Base-by-base conservation (phyloP, 352 stramenopile genomes). In the Phytophthora multivora region DNA sequence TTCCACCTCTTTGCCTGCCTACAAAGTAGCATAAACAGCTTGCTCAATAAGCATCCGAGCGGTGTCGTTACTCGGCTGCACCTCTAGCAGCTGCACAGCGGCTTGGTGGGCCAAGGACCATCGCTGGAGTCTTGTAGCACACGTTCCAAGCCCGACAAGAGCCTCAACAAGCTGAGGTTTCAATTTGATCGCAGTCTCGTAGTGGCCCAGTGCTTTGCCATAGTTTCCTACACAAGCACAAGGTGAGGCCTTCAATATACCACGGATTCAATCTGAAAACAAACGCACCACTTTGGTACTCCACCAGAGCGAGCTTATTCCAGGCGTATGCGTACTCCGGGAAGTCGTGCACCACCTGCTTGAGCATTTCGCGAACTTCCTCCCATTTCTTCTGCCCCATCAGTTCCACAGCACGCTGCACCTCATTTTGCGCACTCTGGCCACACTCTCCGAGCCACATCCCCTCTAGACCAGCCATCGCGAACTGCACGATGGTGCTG, bases 161-260 rank as follows among this genome's bases (percentile, higher is more conserved):
- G 84, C 87, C 13, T 92, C 79, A 13, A 93, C 6, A 26, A 94
- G 69, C 5, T 82, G 66, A n/a, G 85, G 81, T 31, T 95, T 95
- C 19, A 81, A 66, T 25, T 86, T 69, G 18, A 91, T 30, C 0
- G 86, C 85, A 9, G 67, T 75, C 46, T 91, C 69, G 55, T 89
- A 95, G 51, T 83, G 66, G 3, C 72, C 48, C 16, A 93, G 35
- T 1, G 83, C 82, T 36, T 75, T 61, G 15, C 71, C 61, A 19
- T 62, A 69, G 50, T 91, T 83, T 10, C 82, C 85, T 89, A 49
- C 10, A 43, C 6, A 52, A 1, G 2, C 5, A 23, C 31, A 11
- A 71, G 11, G 5, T 48, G 4, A 64, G 15, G 46, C 13, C 8
- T 15, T 47, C 19, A 59, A 5, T 16, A 15, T 40, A 35, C 4